Evolutionary conservation across 2,329 filamentous ascomycete genomes (phyloP).

Genomic region (Colletotrichum euphorbiae): DNA sequence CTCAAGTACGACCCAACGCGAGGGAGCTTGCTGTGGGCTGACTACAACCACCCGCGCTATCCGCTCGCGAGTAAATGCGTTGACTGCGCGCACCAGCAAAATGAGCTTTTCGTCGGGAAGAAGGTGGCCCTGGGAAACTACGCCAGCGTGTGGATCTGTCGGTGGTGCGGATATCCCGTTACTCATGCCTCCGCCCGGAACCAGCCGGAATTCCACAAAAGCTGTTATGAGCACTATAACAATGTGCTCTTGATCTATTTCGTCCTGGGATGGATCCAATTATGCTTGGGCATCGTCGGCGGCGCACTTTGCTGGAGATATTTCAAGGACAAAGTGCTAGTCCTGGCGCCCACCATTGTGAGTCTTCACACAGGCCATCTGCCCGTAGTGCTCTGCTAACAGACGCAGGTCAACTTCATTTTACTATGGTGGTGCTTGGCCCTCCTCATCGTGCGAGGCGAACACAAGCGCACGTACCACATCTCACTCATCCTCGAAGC

Average conservation of each 20-base stretch:
- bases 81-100: conserved; percentile 50
- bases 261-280: conserved; percentile 53
- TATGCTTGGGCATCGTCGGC: conserved; percentile 50
- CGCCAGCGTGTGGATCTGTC: conserved; percentile 53
- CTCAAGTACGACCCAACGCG: conserved; percentile 49
- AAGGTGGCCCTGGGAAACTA: conserved; percentile 52
- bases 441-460: conserved; percentile 50
- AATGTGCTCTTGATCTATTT: conserved; percentile 53
- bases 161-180: conserved; percentile 58
- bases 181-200: conserved; percentile 46
- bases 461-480: conserved; percentile 53
- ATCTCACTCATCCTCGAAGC: conserved; percentile 53
- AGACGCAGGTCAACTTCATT: conserved; percentile 50
- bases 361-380: conserved; percentile 40
- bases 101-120: conserved; percentile 53
- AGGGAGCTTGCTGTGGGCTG: conserved; percentile 49
- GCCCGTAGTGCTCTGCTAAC: conserved; percentile 11
- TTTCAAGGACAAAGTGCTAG: conserved; percentile 46
- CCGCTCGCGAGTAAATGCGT: conserved; percentile 56
- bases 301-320: conserved; percentile 54
- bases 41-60: conserved; percentile 46
- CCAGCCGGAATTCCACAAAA: conserved; percentile 54
- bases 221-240: conserved; percentile 54
- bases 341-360: conserved; percentile 51
- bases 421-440: conserved; percentile 50